phyloP scores from a whole-genome alignment of 441 rosid species.

The Macaranga tanarius region DNA sequence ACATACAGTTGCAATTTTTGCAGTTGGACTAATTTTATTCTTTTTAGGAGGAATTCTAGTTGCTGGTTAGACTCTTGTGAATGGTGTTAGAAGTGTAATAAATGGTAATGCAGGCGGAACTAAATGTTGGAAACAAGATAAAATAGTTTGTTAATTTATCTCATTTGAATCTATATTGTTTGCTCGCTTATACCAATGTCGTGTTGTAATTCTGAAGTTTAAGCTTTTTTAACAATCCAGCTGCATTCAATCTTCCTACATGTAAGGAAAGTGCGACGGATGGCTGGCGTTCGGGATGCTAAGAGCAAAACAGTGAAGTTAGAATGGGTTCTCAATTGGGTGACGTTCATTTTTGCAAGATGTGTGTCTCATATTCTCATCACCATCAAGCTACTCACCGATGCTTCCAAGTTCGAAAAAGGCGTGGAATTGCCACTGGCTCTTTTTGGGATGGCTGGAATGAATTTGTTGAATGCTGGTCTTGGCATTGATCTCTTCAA shows the following conservation, averaged over 20 bases:
- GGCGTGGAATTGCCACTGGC: slow-evolving; percentile 90
- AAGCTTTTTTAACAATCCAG: slow-evolving; percentile 37
- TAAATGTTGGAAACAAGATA: background rate
- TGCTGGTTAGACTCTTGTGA: background rate
- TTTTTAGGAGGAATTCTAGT: background rate
- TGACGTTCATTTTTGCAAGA: slow-evolving; percentile 59
- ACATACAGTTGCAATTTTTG: background rate
- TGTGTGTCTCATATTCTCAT: slow-evolving; percentile 59
- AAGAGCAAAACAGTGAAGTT: slow-evolving; percentile 56
- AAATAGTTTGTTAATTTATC: background rate
- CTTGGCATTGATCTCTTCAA: slow-evolving; percentile 75
- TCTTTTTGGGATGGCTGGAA: slow-evolving; percentile 79
- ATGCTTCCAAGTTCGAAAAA: slow-evolving; percentile 63
- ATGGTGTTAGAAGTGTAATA: too few relatives aligned
- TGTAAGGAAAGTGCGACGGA: slow-evolving; percentile 77
- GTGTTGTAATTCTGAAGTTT: background rate
- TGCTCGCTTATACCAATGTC: slow-evolving; percentile 1
- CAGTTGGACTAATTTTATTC: background rate
- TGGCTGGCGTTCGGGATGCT: slow-evolving; percentile 81
- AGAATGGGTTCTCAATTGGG: slow-evolving; percentile 87
- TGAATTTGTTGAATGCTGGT: slow-evolving; percentile 68
- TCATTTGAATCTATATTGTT: background rate
- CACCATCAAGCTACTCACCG: slow-evolving; percentile 63
- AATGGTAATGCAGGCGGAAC: background rate
- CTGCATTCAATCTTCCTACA: slow-evolving; percentile 87